phyloP scores from a whole-genome alignment of 2,329 filamentous ascomycete species.

The Fusarium sp. region DNA sequence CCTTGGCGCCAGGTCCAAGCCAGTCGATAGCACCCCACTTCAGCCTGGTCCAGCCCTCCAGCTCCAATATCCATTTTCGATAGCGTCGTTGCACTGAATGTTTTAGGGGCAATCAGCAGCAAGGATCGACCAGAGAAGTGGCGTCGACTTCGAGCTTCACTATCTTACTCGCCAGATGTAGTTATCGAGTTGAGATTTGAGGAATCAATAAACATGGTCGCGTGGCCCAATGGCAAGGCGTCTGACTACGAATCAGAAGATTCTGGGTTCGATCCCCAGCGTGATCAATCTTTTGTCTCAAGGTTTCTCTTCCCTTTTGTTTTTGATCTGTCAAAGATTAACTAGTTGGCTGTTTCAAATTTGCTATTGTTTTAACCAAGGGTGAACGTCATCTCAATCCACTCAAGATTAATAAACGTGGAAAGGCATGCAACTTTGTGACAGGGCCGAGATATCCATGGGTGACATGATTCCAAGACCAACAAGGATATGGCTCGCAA shows the following conservation, averaged over 20 bases:
- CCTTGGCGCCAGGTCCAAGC: constrained; percentile 39
- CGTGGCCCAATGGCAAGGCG: constrained; percentile 47
- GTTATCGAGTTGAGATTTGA: rapidly evolving
- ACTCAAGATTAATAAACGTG: background rate
- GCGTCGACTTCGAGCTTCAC: background rate
- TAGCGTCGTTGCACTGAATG: constrained; percentile 40
- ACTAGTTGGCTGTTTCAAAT: background rate
- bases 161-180: background rate
- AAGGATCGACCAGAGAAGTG: constrained; percentile 21
- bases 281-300: constrained; percentile 30
- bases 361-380: background rate
- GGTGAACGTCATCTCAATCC: background rate
- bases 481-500: too few species aligned
- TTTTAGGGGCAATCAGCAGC: constrained; percentile 45
- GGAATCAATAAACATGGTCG: constrained; percentile 8
- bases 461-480: too few species aligned
- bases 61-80: constrained; percentile 30
- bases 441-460: too few species aligned
- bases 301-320: too few species aligned
- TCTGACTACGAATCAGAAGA: constrained; percentile 51
- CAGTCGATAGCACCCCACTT: constrained; percentile 46
- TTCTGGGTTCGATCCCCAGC: constrained; percentile 49
- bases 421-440: background rate
- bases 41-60: constrained; percentile 36
- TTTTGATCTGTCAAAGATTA: background rate